phyloP scores from a whole-genome alignment of 306 rosid species.

The Begonia masoniana region DNA sequence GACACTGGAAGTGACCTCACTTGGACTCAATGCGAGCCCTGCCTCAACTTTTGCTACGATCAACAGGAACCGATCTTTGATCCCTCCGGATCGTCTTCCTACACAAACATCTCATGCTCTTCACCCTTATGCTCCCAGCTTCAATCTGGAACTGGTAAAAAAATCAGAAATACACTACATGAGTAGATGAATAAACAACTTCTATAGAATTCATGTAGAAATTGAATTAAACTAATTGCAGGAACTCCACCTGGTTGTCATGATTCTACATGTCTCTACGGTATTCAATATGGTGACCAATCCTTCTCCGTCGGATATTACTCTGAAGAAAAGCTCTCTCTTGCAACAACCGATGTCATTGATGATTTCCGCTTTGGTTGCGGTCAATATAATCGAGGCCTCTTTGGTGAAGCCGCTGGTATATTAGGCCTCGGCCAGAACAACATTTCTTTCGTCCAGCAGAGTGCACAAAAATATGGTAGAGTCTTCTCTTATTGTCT shows the following conservation, averaged over 20 bases:
- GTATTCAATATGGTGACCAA: slow-evolving; percentile 32
- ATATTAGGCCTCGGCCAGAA: slow-evolving; percentile 65
- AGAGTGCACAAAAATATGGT: slow-evolving; percentile 33
- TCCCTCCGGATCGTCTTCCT: slow-evolving; percentile 30
- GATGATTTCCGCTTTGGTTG: slow-evolving; percentile 43
- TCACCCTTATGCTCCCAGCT: slow-evolving; percentile 34
- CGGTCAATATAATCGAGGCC: slow-evolving; percentile 63
- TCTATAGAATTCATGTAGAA: no score
- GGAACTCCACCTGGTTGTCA: slow-evolving; percentile 34
- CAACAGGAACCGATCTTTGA: slow-evolving; percentile 38
- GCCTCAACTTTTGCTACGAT: slow-evolving; percentile 29
- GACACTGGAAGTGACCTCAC: slow-evolving; percentile 65
- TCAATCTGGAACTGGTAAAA: slow-evolving; percentile 32
- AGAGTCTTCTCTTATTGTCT: slow-evolving; percentile 61
- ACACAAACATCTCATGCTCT: slow-evolving; percentile 35
- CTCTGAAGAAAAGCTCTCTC: slow-evolving; percentile 27
- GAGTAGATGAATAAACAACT: no score
- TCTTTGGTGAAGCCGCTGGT: slow-evolving; percentile 45
- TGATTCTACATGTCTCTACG: slow-evolving; percentile 28
- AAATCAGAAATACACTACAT: no score
- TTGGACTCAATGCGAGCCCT: slow-evolving; percentile 82
- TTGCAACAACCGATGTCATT: slow-evolving; percentile 17
- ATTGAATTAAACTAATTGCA: slow-evolving; percentile 2
- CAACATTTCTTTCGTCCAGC: slow-evolving; percentile 49
- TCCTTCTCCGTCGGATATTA: slow-evolving; percentile 51